Evolutionary conservation across 1,284 basidiomycete species (phyloP), one percentile per base, ranked within the genome.

Genomic region (Cryptococcus jaspeensis): DNA sequence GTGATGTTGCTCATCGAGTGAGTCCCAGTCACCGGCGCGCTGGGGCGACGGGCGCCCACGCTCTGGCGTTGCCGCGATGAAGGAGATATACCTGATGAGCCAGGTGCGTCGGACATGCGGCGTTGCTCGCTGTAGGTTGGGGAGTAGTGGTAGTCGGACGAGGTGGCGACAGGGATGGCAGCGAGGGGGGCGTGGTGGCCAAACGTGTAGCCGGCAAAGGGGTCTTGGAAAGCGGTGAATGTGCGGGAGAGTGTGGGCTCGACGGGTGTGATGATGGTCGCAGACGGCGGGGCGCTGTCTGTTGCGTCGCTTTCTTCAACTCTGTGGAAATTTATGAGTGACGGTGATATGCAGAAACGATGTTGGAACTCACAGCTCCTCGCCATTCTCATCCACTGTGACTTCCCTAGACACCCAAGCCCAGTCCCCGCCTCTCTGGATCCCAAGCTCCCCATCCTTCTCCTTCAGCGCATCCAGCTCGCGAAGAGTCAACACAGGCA

Each of bases 381-480:
- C 55, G 12, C 56, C 62, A 3, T 42, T 43, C 4, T 48, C 62
- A 42, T 59, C 60, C 32, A 46, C 53, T 39, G 53, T 49, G 16
- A 35, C 52, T 13, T 63, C 59, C 20, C 62, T 61, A 1, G 62
- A 63, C 1, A 74, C 62, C 72, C 72, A 74, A 25, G 69, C 69
- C 61, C 66, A 72, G 18, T 62, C 52, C 23, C 66, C 61, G 15
- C 70, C 69, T 25, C 69, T 47, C n/a, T 60, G 60, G 20, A 74
- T 71, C 5, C 71, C 72, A 38, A 72, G 32, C 45, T 72, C 71
- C 6, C 58, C 68, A 38, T 74, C 72, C 53, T 73, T 74, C 35
- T 67, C 62, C 44, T 57, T 61, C 40, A 72, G 49, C 44, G 70
- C 71, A 16, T 71, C 55, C 35, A 69, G 28, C 41, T 73, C 72